A percentile compares a stretch with the other conserved stretches of the same genome.
phyloP scores from a whole-genome alignment of 2,329 filamentous ascomycete genomes.

The Beauveria brongniartii region DNA sequence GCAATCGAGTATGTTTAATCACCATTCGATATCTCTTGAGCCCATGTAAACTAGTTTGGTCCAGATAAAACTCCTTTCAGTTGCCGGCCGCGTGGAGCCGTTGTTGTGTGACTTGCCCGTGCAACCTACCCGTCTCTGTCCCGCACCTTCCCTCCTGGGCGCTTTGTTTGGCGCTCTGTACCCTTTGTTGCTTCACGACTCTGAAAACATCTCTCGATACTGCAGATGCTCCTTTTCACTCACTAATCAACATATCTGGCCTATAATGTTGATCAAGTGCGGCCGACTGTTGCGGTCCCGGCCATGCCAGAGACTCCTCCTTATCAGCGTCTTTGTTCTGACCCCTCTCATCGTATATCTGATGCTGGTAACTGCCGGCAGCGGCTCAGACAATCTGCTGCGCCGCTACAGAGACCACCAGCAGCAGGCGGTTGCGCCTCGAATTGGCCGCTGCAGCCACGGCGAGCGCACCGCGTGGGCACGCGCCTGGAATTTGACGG shows the following conservation, averaged over 20 bases:
- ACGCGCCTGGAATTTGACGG: background rate
- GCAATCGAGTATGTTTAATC: too few relatives aligned
- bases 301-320: background rate
- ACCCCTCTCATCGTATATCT: background rate
- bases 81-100: too few relatives aligned
- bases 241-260: background rate
- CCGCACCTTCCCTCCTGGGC: too few relatives aligned
- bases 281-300: background rate
- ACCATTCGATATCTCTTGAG: too few relatives aligned
- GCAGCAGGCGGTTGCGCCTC: background rate
- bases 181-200: too few relatives aligned
- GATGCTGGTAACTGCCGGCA: background rate
- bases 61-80: too few relatives aligned
- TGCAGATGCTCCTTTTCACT: background rate
- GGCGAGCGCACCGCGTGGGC: background rate
- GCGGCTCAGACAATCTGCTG: background rate
- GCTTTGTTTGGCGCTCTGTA: too few relatives aligned
- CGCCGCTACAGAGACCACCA: background rate
- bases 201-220: too few relatives aligned
- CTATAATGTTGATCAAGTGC: background rate
- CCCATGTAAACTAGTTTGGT: too few relatives aligned
- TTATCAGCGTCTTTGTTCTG: background rate
- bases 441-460: background rate
- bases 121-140: too few relatives aligned
- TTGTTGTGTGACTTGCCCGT: too few relatives aligned